Base-by-base conservation (phyloP, 805 yeast species). In the Nakazawaea ishiwadae region DNA sequence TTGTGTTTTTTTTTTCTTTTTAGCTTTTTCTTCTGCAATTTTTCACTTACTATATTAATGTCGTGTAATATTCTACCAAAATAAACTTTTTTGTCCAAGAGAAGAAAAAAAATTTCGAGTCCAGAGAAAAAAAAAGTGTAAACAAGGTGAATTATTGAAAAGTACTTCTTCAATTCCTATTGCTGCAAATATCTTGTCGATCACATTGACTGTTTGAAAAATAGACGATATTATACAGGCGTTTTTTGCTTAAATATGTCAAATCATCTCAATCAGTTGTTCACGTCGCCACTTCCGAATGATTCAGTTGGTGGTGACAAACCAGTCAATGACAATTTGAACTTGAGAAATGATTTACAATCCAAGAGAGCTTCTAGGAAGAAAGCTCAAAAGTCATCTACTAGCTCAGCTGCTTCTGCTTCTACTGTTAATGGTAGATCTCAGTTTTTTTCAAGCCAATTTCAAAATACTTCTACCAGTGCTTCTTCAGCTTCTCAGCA, bases 261-360 rank as follows among this genome's bases (percentile, higher is more conserved):
- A 3, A 24, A n/a, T 18, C 40, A 40, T 30, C 37, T 40, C 32
- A 40, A n/a, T 26, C 31, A 31, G 20, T 27, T 35, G 5, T 40
- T 40, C 33, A 20, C 12, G 5, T 37, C 29, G 9, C 24, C 21
- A 16, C 31, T 11, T 11, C 15, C 27, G 14, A 15, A 14, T 27
- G 31, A 16, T 17, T 16, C 33, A 16, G 14, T 26, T 19, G 34
- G 28, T 11, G 34, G 28, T 11, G 30, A 31, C 14, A 31, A 14
- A 16, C 40, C 27, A 9, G 19, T 11, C 33, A 28, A 11, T 19
- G 40, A 37, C 20, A 36, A 42, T 26, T 36, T 42, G 31, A 29
- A 42, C 33, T 27, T 42, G 37, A 31, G 31, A 28, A 42, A 42
- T 31, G 37, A 31, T 7, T 20, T 42, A n/a, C 44, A 42, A 19